Evolutionary conservation across 306 rosid genomes (phyloP), one percentile per base, ranked within the genome.

Genomic region (Cucurbita maxima): DNA sequence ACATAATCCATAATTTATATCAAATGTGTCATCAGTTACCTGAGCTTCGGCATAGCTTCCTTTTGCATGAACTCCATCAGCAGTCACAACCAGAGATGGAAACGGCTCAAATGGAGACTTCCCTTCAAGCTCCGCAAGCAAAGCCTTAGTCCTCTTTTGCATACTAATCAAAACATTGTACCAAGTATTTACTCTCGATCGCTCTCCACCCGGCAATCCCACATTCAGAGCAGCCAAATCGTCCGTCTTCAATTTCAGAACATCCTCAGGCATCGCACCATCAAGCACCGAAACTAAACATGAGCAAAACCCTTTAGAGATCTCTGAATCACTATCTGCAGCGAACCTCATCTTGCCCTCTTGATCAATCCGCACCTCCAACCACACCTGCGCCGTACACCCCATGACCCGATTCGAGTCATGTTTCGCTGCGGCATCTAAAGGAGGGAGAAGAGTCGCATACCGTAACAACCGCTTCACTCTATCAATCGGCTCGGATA

Each of bases 11-110:
- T 44, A 45, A 44, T 11, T 20, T 20, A 20, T 67, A 67, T 11
- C 7, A 19, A 64, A 71, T 8, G 34, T 25, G 34, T 25, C 34
- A 30, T 11, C 50, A 37, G 14, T 53, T 62, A 94, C 99, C 97
- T 94, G 99, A 0, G 97, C 96, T 83, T 94, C 96, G 1, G 99
- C 99, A 41, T 86, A 94, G 83, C 83, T 83, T 19, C 99, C 99
- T 53, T 91, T 91, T 3, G 99, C 91, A 36, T 78, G 53, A 84
- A 91, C 58, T 8, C 90, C 91, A 43, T 91, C 90, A 47, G 88
- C 83, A 5, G 91, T 76, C 55, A 94, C 76, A 67, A 88, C 58
- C 72, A 94, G 76, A 0, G 97, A 94, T 1, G 99, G 99, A 76
- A 94, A 94, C 36, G 85, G 80, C 71, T 94, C 90, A 71, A 86